Evolutionary conservation across 2,329 filamentous ascomycete species (phyloP), one percentile per base, ranked within the genome.

Genomic region (Exserohilum rostratum): DNA sequence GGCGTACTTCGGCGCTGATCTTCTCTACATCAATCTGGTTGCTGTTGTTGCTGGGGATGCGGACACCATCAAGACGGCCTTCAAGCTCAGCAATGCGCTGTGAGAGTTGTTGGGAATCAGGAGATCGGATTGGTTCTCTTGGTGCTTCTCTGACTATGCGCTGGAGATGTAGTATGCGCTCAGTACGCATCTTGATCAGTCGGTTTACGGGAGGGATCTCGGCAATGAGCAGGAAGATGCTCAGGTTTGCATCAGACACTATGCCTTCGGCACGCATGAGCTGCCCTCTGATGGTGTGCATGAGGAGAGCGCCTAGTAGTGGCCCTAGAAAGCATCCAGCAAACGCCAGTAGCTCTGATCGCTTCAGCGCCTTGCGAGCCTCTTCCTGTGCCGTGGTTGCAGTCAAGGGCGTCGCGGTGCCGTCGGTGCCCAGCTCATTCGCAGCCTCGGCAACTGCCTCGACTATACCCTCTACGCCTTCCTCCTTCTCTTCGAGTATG

Each of bases 201-300:
- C 97, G 93, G 1, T 90, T 86, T 44, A 92, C 79, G 0, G 93
- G 93, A 3, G 90, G 87, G 25, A 97, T 80, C 76, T 98, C 93
- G 3, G 93, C 90, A 1, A 90, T 90, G 15, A 96, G 82, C 2
- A 96, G 80, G 74, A 97, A 98, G 47, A 98, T 90, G 11, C 89
- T 92, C 50, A 98, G 81, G 73, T 97, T 97, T 77, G 93, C 96
- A 74, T 96, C 90, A 4, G 91, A 96, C 6, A 98, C 88, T 10
- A 98, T 80, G 1, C 90, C 90, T 72, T 96, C 92, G 0, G 91
- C 92, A 0, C 90, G 90, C 20, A 90, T 93, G 15, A 98, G 84
- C 66, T 93, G 91, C 7, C 83, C 84, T 46, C 93, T 86, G 54
- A 97, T 90, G 17, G 85, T 80, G 70, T 97, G 93, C 10, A 98